Evolutionary conservation across 2,329 filamentous ascomycete genomes (phyloP), one percentile per base, ranked within the genome.

Genomic region (Stagonosporopsis vannaccii): DNA sequence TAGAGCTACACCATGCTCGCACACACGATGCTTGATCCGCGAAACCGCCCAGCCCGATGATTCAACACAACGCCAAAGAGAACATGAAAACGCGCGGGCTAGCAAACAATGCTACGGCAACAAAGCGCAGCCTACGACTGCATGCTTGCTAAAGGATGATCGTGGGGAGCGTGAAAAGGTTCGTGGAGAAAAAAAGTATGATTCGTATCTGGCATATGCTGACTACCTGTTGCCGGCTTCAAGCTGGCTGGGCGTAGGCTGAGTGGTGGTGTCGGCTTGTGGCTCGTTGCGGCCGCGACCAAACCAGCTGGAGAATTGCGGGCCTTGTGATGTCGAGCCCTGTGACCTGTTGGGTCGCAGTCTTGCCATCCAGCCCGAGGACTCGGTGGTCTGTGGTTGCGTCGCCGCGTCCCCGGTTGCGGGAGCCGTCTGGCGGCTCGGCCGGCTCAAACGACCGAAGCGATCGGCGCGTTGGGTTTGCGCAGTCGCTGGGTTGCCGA

Each of bases 241-340:
- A 39, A 76, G 73, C 59, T 76, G 73, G 36, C 59, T 61, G n/a
- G 73, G 73, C 3, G 73, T 75, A 23, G 70, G 65, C 36, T 69
- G 67, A 9, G 64, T 39, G 3, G 50, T 45, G 17, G 56, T 56
- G 15, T 46, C 36, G 25, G 49, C 54, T 23, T 67, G 61, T n/a
- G 57, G 59, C 47, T 58, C 58, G 35, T 56, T 59, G 39, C 58
- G 60, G 25, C 61, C 50, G 42, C 72, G 68, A 12, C 67, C 62
- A 36, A 74, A 70, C 69, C 69, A 73, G 50, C 51, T 67, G 12
- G 67, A 55, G 36, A 72, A 63, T 3, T 64, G 46, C 7, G 67
- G 60, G 19, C 33, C 15, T 13, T 45, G 49, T 20, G 35, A 19
- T 13, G 36, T 20, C 20, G 33, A 11, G 8, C 54, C 55, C 37